Base-by-base conservation (phyloP, 306 rosid species). In the Cicer cuneatum region DNA sequence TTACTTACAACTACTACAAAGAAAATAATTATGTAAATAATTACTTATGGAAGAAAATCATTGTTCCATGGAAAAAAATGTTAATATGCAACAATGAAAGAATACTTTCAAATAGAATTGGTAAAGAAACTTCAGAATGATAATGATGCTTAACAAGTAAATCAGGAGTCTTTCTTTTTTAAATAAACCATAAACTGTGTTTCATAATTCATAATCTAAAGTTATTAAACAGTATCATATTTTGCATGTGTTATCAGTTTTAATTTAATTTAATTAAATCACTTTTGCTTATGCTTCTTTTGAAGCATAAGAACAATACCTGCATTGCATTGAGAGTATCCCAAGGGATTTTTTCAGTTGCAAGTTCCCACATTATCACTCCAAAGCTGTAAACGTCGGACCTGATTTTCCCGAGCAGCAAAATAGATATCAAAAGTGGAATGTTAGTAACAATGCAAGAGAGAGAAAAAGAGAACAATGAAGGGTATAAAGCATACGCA, bases 351-450 rank as follows among this genome's bases (percentile, higher is more conserved):
- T 95, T 95, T 83, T 87, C 92, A 6, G 99, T 92, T 56, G 87
- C 92, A 78, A 95, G 90, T 85, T 95, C 99, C 99, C 99, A 95
- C 85, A 95, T 71, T 78, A 95, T 87, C 78, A 95, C 99, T 72
- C 99, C 99, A 56, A 86, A 95, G 87, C 99, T 92, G 89, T 95
- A 95, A 47, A 95, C 86, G 14, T 95, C 99, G 38, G 98, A 95
- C 96, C 99, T 95, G 75, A 87, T 72, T 52, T 71, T 64, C 72
- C 80, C 69, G 70, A 60, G 78, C 51, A 75, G 37, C 15, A 57
- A 57, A 40, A 46, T 52, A 48, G 62, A 41, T 54, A 49, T 69
- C n/a, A 12, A 66, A 63, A 14, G 46, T 54, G 12, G 43, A 56
- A 6, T 56, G 66, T 61, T 49, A 40, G 42, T 7, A 38, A 51